Evolutionary conservation across 2,329 filamentous ascomycete genomes (phyloP), one percentile per base, ranked within the genome.

Genomic region (Meredithiella fracta): DNA sequence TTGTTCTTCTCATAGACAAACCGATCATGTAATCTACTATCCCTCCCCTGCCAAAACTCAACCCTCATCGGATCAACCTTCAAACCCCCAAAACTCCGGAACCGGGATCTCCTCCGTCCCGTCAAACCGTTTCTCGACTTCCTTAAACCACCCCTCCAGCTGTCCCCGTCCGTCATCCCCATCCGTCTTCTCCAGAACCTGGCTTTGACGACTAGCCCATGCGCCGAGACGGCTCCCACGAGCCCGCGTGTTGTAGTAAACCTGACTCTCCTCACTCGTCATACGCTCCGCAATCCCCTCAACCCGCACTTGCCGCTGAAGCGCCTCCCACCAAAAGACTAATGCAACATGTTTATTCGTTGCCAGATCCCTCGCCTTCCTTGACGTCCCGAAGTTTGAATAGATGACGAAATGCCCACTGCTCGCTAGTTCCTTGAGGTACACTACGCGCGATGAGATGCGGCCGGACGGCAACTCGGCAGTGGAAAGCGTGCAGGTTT

Each of bases 41-140:
- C 78, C 63, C 92, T 78, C 2, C 92, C 92, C 73, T 96, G 90
- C 81, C 92, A 98, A 67, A 98, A 98, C 75, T 98, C 92, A 51
- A 98, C 77, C 63, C 80, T 79, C 65, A 89, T 85, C 0, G 92
- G 91, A 60, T 90, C 76, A 59, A 98, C 78, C 62, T 91, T 80
- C 67, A 96, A 66, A 0, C 92, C 92, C 92, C 92, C 92, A 98
- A 67, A 95, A 96, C 8, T 86, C 83, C 3, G 92, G 92, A 52
- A 96, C 82, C 1, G 90, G 90, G 61, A 98, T 94, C 57, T 85
- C 70, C 26, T 94, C 85, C 61, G 77, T 64, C 1, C 80, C 86
- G 44, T 82, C 76, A 66, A 95, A 98, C 62, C 72, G 76, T 67
- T 77, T 71, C 72, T 94, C 86, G 37, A 82, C 76, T 64, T 94